These are phyloP conservation scores for Globisporangium takayamanum DNA, from an alignment of 352 stramenopile species.

Conservation along the genomic window DNA sequence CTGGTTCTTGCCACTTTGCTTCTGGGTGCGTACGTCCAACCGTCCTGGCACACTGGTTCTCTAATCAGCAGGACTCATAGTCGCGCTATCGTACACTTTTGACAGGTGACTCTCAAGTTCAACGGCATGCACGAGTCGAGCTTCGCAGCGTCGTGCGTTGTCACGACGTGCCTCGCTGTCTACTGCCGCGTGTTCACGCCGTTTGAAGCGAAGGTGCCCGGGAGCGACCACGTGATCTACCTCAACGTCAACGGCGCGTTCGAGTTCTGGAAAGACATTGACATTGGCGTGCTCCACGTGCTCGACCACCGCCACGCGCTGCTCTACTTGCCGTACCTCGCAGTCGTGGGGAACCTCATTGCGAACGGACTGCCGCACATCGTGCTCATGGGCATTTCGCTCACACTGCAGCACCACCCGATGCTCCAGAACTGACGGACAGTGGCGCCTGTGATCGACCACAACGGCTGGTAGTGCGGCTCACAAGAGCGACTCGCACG, in stretches of 20 bases:
- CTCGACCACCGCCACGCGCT: constrained; percentile 62
- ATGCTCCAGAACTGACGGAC: constrained; percentile 30
- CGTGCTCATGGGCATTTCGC: constrained; percentile 48
- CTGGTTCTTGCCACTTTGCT: constrained; percentile 78
- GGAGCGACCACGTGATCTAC: constrained; percentile 67
- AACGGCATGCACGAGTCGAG: constrained; percentile 71
- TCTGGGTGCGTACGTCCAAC: constrained; percentile 41
- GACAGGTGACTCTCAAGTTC: constrained; percentile 53
- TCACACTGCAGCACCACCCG: constrained; percentile 47
- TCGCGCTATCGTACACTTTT: not conserved
- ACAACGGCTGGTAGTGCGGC: not conserved
- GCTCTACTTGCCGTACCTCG: constrained; percentile 69
- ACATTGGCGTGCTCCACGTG: constrained; percentile 63
- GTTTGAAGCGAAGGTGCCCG: constrained; percentile 55
- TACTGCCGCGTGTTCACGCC: constrained; percentile 57
- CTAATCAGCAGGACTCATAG: not conserved
- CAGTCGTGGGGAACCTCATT: constrained; percentile 55
- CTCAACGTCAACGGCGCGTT: constrained; percentile 80
- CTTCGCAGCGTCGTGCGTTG: constrained; percentile 42
- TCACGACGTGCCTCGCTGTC: constrained; percentile 56
- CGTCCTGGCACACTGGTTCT: not conserved
- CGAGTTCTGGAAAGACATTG: constrained; percentile 80
- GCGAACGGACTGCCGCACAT: constrained; percentile 70
- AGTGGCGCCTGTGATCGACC: not conserved
- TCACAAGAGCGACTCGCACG: not conserved